phyloP scores from a whole-genome alignment of 306 rosid genomes.

The Malus asiatica region DNA sequence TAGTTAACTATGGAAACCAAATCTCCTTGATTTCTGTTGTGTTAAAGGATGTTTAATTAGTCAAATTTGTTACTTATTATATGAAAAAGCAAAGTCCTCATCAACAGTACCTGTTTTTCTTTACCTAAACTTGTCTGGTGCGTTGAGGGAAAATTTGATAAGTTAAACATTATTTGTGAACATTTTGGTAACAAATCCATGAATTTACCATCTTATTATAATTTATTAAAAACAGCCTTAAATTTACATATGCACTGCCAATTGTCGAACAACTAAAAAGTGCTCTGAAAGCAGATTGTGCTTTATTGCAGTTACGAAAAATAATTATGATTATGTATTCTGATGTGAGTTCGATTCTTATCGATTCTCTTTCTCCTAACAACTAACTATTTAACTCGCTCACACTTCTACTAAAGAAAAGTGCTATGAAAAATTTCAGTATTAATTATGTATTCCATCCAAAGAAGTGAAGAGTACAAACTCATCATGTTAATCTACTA shows the following conservation, averaged over 20 bases:
- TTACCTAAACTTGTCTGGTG: neutral
- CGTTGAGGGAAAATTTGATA: neutral
- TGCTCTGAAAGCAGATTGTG: neutral
- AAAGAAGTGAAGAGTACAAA: neutral
- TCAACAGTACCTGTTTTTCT: neutral
- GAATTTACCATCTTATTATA: neutral
- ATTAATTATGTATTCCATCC: neutral
- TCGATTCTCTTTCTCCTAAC: fast-evolving
- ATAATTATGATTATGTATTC: neutral
- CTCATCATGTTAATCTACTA: neutral
- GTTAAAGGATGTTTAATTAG: neutral
- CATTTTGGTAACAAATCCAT: neutral
- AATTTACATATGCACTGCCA: too few species aligned
- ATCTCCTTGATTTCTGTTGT: slow-evolving; percentile 1
- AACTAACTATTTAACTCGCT: too few species aligned
- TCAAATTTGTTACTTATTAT: neutral
- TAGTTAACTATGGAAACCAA: neutral
- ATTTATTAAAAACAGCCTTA: too few species aligned
- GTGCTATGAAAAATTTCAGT: neutral
- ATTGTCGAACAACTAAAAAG: neutral
- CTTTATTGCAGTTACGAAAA: neutral
- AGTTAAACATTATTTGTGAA: neutral
- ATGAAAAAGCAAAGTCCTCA: neutral
- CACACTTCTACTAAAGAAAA: neutral
- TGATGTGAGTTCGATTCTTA: too few species aligned